These are phyloP conservation scores for Albizia julibrissin DNA, from an alignment of 306 rosid genomes.

Conservation along the genomic window DNA sequence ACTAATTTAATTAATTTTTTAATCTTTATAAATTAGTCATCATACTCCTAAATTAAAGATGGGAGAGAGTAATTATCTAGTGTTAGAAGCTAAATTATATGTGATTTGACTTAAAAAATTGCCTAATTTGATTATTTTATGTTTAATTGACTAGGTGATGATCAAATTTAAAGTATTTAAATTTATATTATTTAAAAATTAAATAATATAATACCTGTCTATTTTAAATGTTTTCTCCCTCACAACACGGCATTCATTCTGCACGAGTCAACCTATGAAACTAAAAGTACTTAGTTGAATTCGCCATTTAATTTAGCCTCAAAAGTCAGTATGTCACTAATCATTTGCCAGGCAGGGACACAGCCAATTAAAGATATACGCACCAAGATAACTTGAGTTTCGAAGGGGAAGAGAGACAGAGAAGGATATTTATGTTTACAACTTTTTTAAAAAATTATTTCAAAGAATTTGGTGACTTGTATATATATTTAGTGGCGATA, in stretches of 20 bases:
- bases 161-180: no score
- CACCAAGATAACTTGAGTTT: not conserved
- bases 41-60: no score
- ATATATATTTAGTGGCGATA: not conserved
- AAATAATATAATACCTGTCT: not conserved
- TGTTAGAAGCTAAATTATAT: no score
- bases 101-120: not conserved
- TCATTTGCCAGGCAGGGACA: not conserved
- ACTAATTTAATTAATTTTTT: no score
- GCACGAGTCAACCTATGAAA: no score
- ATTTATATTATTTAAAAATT: no score
- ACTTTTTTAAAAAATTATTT: not conserved
- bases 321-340: not conserved
- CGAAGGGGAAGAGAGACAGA: not conserved
- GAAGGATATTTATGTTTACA: not conserved
- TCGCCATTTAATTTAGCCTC: not conserved
- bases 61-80: no score
- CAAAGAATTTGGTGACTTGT: not conserved
- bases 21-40: no score
- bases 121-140: not conserved
- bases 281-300: not conserved
- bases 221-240: not conserved
- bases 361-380: not conserved
- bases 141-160: not conserved
- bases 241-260: no score